Conservation (phyloP, 2,329 filamentous ascomycete species). For the Colletotrichum chrysophilum region DNA sequence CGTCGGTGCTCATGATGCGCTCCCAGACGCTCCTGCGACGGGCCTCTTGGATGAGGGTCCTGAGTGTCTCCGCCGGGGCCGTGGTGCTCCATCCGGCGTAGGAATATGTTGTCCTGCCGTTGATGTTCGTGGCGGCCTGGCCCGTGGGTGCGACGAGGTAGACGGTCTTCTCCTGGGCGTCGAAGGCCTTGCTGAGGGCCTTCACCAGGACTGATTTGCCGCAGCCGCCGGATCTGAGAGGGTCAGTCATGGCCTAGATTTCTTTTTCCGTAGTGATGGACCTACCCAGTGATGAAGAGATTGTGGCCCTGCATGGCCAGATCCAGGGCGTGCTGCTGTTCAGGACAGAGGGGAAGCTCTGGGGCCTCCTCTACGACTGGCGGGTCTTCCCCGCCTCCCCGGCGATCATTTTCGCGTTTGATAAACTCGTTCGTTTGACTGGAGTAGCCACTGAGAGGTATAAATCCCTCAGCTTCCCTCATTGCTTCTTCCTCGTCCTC, state of each 20-base stretch:
- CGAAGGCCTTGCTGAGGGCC: neutral
- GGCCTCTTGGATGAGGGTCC: neutral
- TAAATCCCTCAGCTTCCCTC: neutral
- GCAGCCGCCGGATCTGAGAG: neutral
- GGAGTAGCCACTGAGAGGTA: neutral
- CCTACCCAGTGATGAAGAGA: neutral
- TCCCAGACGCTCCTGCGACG: constrained; percentile 32
- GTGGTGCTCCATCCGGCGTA: neutral
- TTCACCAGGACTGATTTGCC: neutral
- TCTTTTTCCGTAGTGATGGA: neutral
- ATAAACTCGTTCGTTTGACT: neutral
- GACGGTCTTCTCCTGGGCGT: neutral
- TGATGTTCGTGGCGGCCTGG: neutral
- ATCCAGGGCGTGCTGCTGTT: neutral
- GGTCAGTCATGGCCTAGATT: neutral
- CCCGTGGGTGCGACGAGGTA: neutral
- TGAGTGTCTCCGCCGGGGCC: neutral
- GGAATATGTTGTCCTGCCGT: neutral
- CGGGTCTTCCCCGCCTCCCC: neutral
- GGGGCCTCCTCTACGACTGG: neutral
- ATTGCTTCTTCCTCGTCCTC: neutral
- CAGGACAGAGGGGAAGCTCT: neutral
- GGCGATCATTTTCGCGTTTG: neutral
- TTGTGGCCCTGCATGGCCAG: neutral
- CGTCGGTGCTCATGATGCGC: constrained; percentile 50